A percentile compares a stretch with the other conserved stretches of the same genome.
Conservation (phyloP, 768 basidiomycete genomes). For the Astraeus odoratus region DNA sequence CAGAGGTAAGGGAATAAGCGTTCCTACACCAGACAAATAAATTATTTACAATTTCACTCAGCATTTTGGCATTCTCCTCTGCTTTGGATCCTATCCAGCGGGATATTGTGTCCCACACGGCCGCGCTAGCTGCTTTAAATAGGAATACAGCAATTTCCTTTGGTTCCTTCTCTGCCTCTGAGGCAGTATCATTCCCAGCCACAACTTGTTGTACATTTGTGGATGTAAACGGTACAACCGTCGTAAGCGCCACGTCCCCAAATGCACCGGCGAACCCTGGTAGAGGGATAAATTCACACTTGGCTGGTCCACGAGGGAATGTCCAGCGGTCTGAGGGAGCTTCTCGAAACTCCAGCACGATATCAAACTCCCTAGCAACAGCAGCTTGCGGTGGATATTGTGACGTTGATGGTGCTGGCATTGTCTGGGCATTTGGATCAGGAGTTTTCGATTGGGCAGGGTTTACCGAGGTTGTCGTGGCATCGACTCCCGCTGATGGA, state of each 20-base stretch:
- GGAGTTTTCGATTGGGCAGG: conserved; percentile 5
- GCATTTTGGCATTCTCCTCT: conserved; percentile 38
- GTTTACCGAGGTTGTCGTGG: conserved; percentile 7
- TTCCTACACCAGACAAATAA: background rate
- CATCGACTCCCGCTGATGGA: conserved; percentile 1
- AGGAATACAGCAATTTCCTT: conserved; percentile 39
- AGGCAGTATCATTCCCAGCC: conserved; percentile 8
- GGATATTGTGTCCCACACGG: conserved; percentile 51
- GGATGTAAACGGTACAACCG: conserved; percentile 39
- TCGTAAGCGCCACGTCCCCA: conserved; percentile 35
- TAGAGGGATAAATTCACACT: conserved; percentile 36
- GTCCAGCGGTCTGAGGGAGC: conserved; percentile 56
- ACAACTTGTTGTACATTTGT: conserved; percentile 7
- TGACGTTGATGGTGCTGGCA: conserved; percentile 8
- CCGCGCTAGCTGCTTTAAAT: conserved; percentile 40
- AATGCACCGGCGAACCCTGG: conserved; percentile 10
- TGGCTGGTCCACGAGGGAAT: conserved; percentile 53
- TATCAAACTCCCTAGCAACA: conserved; percentile 58
- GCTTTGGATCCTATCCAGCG: conserved; percentile 57
- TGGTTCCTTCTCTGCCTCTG: conserved; percentile 5
- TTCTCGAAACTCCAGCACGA: conserved; percentile 69
- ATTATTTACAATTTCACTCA: conserved; percentile 39
- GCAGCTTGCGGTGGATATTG: conserved; percentile 24
- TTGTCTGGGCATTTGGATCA: conserved; percentile 10
- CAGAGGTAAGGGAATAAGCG: background rate